Evolutionary conservation across 176 grass and related monocot genomes (phyloP), one percentile per base, ranked within the genome.

Genomic region (Eleusine indica): DNA sequence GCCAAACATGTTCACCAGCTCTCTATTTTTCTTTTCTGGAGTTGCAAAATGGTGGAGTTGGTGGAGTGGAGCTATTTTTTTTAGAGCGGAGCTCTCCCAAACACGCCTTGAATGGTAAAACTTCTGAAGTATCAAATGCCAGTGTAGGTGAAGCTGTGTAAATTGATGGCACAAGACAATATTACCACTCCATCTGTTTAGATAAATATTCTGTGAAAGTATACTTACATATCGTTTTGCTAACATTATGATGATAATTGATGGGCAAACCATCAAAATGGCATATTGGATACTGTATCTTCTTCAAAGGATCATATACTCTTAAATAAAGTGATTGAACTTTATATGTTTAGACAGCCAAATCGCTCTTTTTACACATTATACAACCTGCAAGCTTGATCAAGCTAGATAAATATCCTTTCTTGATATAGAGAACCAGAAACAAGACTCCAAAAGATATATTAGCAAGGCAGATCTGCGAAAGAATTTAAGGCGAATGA

Each of bases 401-500:
- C 10, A 57, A 17, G 66, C 58, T 47, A 21, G 48, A 25, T 32
- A 29, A 18, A 70, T 62, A 11, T 74, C 44, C 41, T 19, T 49
- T 48, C 17, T 40, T 44, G 46, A 88, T 81, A 77, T 9, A 21
- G 74, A 67, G 44, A 71, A 89, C 18, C 39, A 63, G 81, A 86
- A 81, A 62, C 39, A 21, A 66, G 73, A 91, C 89, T 14, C 38
- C 28, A 77, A 85, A 87, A 96, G 62, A 82, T 88, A 94, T 82
- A 66, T 76, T 76, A 95, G 89, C 86, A 94, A 89, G 64, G 84
- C 90, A 65, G 92, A 85, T 29, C 87, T 84, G 44, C 91, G 88
- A 80, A 98, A 91, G 73, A 91, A 94, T 69, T 62, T 82, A 87
- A 88, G 88, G 70, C 80, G 44, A 66, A 76, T 88, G 89, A 98